Evolutionary conservation across 2,329 filamentous ascomycete genomes (phyloP), one percentile per base, ranked within the genome.

Genomic region (Tolypocladium ophioglossoides): DNA sequence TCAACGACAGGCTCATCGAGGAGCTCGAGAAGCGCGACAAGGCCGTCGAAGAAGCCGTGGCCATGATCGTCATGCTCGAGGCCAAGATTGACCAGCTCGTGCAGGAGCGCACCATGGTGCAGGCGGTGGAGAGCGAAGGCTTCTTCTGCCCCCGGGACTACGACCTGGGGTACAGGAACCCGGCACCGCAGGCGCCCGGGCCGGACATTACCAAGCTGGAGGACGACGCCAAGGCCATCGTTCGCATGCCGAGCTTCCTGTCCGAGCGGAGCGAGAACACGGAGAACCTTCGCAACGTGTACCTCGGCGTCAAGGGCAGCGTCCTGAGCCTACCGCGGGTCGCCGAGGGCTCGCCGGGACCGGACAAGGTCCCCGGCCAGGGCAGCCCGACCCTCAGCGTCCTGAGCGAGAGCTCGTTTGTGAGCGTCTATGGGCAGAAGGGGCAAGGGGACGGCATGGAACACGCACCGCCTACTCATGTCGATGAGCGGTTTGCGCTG

Each of bases 21-120:
- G 84, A 87, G 64, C 64, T 88, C 52, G 82, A 86, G 58, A 83
- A 83, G 68, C 76, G 85, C 20, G 86, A 89, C 66, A 83, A 83
- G 63, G 86, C 85, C 5, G 75, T 89, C 2, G 81, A 84, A 57
- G 85, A 89, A 62, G 86, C 86, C 4, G 83, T 88, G 7, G 74
- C 78, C 32, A 82, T 88, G 72, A 89, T 89, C 58, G 78, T 86
- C 51, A 73, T 74, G 27, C 70, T 88, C 18, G 85, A 89, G 64
- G 78, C 80, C 7, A 76, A 76, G 57, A 67, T 85, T 1, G 78
- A 82, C 34, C 73, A 76, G 54, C 67, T 84, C 34, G 63, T 78
- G 14, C 70, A 70, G 50, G 82, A 85, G 59, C 73, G 78, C 34
- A 72, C 77, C 55, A 78, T 79, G 67, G 75, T 79, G 10, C 73